These are phyloP conservation scores for Ganoderma lucidum DNA, from an alignment of 1,284 basidiomycete genomes.

Conservation along the genomic window DNA sequence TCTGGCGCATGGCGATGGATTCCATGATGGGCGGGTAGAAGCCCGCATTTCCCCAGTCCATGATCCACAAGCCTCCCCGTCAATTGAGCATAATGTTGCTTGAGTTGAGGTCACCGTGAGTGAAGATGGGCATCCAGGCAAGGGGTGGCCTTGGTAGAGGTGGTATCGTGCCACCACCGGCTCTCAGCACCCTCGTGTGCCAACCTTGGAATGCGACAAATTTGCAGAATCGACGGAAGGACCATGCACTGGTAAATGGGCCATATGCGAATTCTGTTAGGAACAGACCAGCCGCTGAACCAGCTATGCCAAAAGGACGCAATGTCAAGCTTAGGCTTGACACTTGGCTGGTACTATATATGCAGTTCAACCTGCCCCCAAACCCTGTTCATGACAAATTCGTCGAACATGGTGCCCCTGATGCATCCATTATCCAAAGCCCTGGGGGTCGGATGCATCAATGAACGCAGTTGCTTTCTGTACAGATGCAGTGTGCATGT, in stretches of 20 bases:
- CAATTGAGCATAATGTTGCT: slow-evolving; percentile 33
- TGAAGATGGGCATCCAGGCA: slow-evolving; percentile 29
- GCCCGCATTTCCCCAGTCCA: slow-evolving; percentile 34
- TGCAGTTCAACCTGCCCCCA: too few species aligned
- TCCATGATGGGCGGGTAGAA: slow-evolving; percentile 35
- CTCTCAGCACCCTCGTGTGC: background rate
- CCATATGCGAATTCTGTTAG: too few species aligned
- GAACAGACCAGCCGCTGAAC: too few species aligned
- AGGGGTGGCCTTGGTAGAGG: background rate
- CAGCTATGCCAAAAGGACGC: too few species aligned
- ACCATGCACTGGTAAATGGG: slow-evolving; percentile 13
- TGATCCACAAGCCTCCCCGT: slow-evolving; percentile 31
- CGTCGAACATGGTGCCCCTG: slow-evolving; percentile 29
- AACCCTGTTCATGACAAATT: too few species aligned
- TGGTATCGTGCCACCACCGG: background rate
- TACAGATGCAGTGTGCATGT: slow-evolving; percentile 40
- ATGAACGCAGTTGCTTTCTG: slow-evolving; percentile 31
- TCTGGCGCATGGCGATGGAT: slow-evolving; percentile 14
- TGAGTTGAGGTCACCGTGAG: slow-evolving; percentile 34
- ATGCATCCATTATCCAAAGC: slow-evolving; percentile 21
- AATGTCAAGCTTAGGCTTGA: too few species aligned
- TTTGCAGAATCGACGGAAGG: slow-evolving; percentile 28
- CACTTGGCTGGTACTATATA: too few species aligned
- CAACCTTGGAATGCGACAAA: slow-evolving; percentile 16
- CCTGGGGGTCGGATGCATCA: slow-evolving; percentile 18